Evolutionary conservation across 768 basidiomycete species (phyloP).

Genomic region (Collybiopsis luxurians): DNA sequence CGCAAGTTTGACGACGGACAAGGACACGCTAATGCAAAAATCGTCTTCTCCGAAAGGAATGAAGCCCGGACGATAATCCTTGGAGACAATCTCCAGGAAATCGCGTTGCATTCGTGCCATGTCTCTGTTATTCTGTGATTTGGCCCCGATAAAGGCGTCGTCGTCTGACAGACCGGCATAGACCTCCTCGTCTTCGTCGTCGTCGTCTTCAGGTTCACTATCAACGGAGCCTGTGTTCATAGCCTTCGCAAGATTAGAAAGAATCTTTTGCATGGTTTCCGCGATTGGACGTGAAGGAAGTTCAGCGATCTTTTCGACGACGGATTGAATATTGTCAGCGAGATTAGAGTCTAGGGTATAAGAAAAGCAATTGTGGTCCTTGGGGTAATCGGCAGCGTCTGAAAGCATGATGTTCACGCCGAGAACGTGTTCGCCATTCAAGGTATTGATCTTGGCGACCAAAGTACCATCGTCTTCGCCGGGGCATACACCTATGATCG

Average conservation of each 20-base stretch:
- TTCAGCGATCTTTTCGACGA: slow-evolving; percentile 44
- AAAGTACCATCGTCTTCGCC: slow-evolving; percentile 69
- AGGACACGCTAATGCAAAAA: slow-evolving; percentile 52
- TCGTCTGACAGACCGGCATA: neutral
- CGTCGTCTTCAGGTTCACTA: slow-evolving; percentile 14
- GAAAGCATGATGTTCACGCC: slow-evolving; percentile 46
- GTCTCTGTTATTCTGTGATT: slow-evolving; percentile 49
- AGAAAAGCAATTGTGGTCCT: slow-evolving; percentile 53
- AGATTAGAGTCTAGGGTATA: slow-evolving; percentile 48
- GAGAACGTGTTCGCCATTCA: slow-evolving; percentile 30
- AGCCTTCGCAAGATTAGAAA: slow-evolving; percentile 30
- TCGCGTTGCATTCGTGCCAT: slow-evolving; percentile 56
- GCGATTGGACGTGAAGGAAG: slow-evolving; percentile 40
- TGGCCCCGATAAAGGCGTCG: slow-evolving; percentile 42
- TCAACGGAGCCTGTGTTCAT: slow-evolving; percentile 9
- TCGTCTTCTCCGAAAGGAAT: slow-evolving; percentile 49
- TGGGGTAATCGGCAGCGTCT: slow-evolving; percentile 68
- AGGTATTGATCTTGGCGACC: slow-evolving; percentile 42
- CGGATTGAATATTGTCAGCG: slow-evolving; percentile 33
- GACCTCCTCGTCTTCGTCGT: neutral
- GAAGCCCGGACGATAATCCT: slow-evolving; percentile 58
- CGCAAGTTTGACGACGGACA: slow-evolving; percentile 52
- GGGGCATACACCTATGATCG: slow-evolving; percentile 38
- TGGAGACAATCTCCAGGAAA: slow-evolving; percentile 57
- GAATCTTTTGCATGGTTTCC: slow-evolving; percentile 41